Evolutionary conservation across 78 protist genomes (phyloP), one percentile per base, ranked within the genome.

Genomic region (Emiliania huxleyi): DNA sequence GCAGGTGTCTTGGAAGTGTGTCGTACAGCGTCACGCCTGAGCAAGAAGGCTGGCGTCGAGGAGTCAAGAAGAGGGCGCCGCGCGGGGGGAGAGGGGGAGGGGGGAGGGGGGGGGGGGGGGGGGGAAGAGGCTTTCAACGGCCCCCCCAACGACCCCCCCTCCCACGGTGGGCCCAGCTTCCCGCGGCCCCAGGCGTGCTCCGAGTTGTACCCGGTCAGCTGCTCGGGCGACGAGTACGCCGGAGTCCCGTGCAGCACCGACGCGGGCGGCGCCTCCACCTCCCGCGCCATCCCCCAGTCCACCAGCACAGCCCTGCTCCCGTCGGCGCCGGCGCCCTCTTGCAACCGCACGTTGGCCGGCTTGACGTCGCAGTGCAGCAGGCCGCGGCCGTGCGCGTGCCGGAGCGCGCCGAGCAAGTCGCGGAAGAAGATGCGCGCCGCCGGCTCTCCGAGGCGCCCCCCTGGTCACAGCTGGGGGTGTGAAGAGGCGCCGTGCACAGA

Each of bases 281-380:
- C 1, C 21, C 81, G 81, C 81, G 85, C 85, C 26, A 40, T 1
- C 15, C 85, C 85, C 85, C 85, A 77, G 85, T 77, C 85, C 46
- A 33, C 23, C 18, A 77, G 48, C 2, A 77, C 85, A 1, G 46
- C 85, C n/a, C n/a, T n/a, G n/a, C n/a, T n/a, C n/a, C n/a, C n/a
- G n/a, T n/a, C n/a, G 23, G 6, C 29, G 48, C 4, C 83, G 83
- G 40, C 8, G 44, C 21, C 48, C 48, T 8, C 4, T 2, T 77
- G 3, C 23, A 77, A 48, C 48, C 85, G 44, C 8, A 77, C 46
- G 46, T 77, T 77, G 35, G 1, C 44, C 35, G 85, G 85, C 85
- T 77, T 77, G 44, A 77, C 15, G 85, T 77, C 85, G 85, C 85
- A 77, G 85, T 77, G 85, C 15, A 77, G 15, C 46, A 77, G 11